phyloP scores from a whole-genome alignment of 768 basidiomycete species.

The Trametopsis cervina region DNA sequence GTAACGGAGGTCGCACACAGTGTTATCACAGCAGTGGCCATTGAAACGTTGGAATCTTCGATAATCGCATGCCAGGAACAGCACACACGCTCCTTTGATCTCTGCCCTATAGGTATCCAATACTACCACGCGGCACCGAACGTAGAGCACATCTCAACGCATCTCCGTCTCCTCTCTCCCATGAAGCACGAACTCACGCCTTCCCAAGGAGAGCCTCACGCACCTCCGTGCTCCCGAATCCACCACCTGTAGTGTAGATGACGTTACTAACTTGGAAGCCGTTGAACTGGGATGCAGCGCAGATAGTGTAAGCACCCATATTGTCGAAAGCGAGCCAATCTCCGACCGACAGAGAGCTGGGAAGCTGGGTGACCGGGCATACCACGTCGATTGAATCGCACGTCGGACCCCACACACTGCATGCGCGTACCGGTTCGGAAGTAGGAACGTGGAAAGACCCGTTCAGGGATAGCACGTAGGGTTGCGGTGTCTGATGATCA shows the following conservation, averaged over 20 bases:
- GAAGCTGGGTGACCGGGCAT: slow-evolving; percentile 53
- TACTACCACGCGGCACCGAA: not conserved
- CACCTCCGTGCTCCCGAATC: slow-evolving; percentile 43
- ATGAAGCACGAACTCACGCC: slow-evolving; percentile 22
- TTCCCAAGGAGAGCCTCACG: slow-evolving; percentile 33
- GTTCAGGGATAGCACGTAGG: slow-evolving; percentile 67
- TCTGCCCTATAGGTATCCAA: not conserved
- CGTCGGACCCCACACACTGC: slow-evolving; percentile 96
- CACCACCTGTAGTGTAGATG: slow-evolving; percentile 66
- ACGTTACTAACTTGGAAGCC: slow-evolving; percentile 80
- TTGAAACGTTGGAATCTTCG: not conserved
- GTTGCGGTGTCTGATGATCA: slow-evolving; percentile 79
- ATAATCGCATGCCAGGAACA: slow-evolving; percentile 4
- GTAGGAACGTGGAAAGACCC: slow-evolving; percentile 54
- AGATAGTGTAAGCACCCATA: slow-evolving; percentile 99
- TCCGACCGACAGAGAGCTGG: slow-evolving; percentile 71
- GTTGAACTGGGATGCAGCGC: slow-evolving; percentile 94
- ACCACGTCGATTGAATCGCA: slow-evolving; percentile 98
- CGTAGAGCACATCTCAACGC: not conserved
- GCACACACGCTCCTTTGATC: slow-evolving; percentile 3
- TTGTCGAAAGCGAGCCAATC: slow-evolving; percentile 98
- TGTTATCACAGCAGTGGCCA: no score
- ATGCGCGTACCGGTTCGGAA: slow-evolving; percentile 36
- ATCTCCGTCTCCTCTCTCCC: slow-evolving; percentile 8
- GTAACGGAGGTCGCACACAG: not conserved